phyloP scores from a whole-genome alignment of 352 stramenopile genomes.

The Nothophytophthora sp. region DNA sequence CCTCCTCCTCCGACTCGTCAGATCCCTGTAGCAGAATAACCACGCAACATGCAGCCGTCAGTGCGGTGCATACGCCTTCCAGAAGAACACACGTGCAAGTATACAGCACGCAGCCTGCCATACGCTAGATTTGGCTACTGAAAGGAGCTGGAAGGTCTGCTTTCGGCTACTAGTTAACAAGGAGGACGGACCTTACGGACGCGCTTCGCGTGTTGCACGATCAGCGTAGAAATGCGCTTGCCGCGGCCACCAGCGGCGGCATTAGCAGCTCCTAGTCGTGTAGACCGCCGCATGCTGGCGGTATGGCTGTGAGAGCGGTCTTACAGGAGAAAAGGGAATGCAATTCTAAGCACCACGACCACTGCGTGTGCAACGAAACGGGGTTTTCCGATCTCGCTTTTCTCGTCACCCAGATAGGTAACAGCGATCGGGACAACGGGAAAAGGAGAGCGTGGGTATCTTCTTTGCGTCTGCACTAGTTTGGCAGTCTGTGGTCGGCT shows the following conservation, averaged over 20 bases:
- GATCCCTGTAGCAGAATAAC: too few species aligned
- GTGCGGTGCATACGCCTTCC: too few species aligned
- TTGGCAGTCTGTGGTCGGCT: neutral
- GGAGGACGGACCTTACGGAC: slow-evolving; percentile 35
- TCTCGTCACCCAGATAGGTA: slow-evolving; percentile 9
- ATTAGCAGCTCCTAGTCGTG: slow-evolving; percentile 54
- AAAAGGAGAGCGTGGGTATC: slow-evolving; percentile 7
- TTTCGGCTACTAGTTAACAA: too few species aligned
- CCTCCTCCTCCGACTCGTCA: slow-evolving; percentile 45
- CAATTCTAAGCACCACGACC: too few species aligned
- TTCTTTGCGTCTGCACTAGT: slow-evolving; percentile 7
- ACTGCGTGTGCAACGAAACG: neutral
- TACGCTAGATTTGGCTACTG: too few species aligned
- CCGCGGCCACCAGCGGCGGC: slow-evolving; percentile 39
- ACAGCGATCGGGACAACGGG: slow-evolving; percentile 5
- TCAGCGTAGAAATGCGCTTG: slow-evolving; percentile 64
- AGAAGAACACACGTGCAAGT: too few species aligned
- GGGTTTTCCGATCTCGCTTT: neutral
- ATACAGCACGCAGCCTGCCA: too few species aligned
- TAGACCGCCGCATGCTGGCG: slow-evolving; percentile 60
- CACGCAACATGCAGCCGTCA: too few species aligned
- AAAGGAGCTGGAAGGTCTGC: too few species aligned
- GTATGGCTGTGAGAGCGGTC: neutral
- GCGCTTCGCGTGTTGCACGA: slow-evolving; percentile 43
- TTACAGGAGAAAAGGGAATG: slow-evolving; percentile 16